Percentiles rank a stretch among this genome's conserved stretches.
Conservation (phyloP, 345 rosid species). For the Citrus maxima region DNA sequence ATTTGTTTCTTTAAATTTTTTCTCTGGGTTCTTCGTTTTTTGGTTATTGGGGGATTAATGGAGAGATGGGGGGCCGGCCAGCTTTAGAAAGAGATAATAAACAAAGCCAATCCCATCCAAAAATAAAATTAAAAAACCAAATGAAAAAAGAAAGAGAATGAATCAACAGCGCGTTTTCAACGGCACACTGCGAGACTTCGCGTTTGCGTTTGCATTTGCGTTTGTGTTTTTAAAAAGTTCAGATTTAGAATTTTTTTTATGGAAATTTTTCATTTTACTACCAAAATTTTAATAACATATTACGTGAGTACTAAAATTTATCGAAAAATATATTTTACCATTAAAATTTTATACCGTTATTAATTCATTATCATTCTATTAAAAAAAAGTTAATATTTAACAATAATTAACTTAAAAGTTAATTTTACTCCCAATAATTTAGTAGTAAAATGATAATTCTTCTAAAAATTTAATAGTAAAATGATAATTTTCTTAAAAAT, state of each 20-base stretch:
- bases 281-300: too few species aligned
- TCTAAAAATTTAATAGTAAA: rapidly evolving
- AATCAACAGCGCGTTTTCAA: slow-evolving; percentile 20
- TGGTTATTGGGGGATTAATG: too few species aligned
- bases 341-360: rapidly evolving
- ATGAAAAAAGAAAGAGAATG: neutral
- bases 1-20: too few species aligned
- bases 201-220: too few species aligned
- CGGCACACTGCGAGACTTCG: slow-evolving; percentile 18
- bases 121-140: neutral
- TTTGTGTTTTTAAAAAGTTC: neutral
- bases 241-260: neutral
- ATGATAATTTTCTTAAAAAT: rapidly evolving
- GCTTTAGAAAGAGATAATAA: neutral
- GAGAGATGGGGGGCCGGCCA: too few species aligned
- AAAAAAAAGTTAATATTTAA: too few species aligned
- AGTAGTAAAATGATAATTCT: rapidly evolving
- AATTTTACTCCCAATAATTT: rapidly evolving
- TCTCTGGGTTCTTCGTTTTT: neutral
- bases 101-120: slow-evolving; percentile 3
- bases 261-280: too few species aligned
- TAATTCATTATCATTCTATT: rapidly evolving
- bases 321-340: too few species aligned
- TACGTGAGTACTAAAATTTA: rapidly evolving
- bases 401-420: too few species aligned